Evolutionary conservation across 2,329 filamentous ascomycete species (phyloP).

Genomic region (Pseudogymnoascus sp.): DNA sequence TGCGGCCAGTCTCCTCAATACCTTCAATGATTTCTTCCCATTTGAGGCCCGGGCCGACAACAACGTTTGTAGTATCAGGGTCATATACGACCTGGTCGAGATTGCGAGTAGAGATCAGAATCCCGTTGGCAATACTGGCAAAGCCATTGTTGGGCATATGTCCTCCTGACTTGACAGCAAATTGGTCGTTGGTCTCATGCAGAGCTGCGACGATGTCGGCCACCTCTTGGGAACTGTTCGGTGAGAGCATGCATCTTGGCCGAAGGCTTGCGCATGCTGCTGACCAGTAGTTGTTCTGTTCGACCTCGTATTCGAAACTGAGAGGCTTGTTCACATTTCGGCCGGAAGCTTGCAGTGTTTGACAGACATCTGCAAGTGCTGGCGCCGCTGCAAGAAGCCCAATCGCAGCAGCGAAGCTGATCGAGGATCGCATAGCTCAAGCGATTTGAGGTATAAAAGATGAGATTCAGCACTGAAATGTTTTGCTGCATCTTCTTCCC

Average conservation of each 20-base stretch:
- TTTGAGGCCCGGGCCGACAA: constrained; percentile 30
- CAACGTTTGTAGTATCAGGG: constrained; percentile 30
- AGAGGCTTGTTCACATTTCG: constrained; percentile 15
- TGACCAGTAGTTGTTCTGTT: constrained; percentile 40
- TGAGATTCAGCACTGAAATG: not conserved
- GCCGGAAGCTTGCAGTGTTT: not conserved
- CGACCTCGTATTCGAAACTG: constrained; percentile 29
- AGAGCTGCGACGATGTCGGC: constrained; percentile 43
- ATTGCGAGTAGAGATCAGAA: constrained; percentile 35
- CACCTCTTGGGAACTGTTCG: constrained; percentile 42
- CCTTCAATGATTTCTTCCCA: constrained; percentile 30
- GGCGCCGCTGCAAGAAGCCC: not conserved
- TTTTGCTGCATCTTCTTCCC: not conserved
- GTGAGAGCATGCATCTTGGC: constrained; percentile 40
- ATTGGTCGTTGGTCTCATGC: constrained; percentile 26
- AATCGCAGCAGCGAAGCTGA: constrained; percentile 2
- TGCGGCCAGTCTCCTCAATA: constrained; percentile 21
- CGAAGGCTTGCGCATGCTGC: constrained; percentile 34
- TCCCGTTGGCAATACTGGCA: constrained; percentile 37
- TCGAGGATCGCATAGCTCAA: not conserved
- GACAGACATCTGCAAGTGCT: not conserved
- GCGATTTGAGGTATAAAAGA: not conserved
- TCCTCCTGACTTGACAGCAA: constrained; percentile 43
- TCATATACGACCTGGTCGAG: constrained; percentile 31
- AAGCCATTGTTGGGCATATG: constrained; percentile 39